phyloP scores from a whole-genome alignment of 208 protist genomes.

The Herpetomonas tarakana region DNA sequence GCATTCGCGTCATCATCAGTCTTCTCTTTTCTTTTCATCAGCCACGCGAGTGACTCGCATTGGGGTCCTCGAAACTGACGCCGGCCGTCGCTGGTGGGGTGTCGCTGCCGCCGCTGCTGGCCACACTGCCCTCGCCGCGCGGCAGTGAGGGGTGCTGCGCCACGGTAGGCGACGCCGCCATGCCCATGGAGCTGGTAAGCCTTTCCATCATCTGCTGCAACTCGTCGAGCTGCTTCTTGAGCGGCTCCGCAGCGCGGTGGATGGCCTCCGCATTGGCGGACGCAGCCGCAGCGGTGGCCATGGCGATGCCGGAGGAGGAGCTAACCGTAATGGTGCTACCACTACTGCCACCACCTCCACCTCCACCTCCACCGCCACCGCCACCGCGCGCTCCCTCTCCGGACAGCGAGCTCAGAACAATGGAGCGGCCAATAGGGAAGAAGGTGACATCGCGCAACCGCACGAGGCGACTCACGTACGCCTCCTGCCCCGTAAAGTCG shows the following conservation, averaged over 20 bases:
- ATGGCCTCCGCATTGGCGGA: constrained; percentile 13
- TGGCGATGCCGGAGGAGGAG: constrained; percentile 2
- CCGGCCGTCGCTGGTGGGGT: not conserved
- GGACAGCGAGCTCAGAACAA: constrained; percentile 37
- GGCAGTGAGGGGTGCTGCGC: not conserved
- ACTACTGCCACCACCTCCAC: not conserved
- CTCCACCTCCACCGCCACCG: not conserved
- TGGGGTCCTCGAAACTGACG: not conserved
- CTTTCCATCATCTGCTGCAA: constrained; percentile 13
- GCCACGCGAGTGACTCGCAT: too few relatives aligned
- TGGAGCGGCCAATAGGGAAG: constrained; percentile 64
- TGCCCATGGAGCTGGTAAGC: not conserved
- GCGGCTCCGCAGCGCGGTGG: constrained; percentile 16
- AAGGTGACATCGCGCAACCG: constrained; percentile 61
- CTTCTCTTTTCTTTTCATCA: too few relatives aligned
- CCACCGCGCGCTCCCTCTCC: constrained; percentile 8
- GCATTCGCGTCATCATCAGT: too few relatives aligned
- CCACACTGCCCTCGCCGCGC: not conserved
- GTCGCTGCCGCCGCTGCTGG: not conserved
- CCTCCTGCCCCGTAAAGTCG: constrained; percentile 81
- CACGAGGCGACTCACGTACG: constrained; percentile 59
- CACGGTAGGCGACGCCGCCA: not conserved
- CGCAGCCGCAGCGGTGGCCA: constrained; percentile 10
- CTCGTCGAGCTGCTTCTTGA: constrained; percentile 25
- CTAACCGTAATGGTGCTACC: not conserved